Percentiles rank a stretch among this genome's conserved stretches.
phyloP scores from a whole-genome alignment of 2,329 filamentous ascomycete species.

The Verticillium tricorpus region DNA sequence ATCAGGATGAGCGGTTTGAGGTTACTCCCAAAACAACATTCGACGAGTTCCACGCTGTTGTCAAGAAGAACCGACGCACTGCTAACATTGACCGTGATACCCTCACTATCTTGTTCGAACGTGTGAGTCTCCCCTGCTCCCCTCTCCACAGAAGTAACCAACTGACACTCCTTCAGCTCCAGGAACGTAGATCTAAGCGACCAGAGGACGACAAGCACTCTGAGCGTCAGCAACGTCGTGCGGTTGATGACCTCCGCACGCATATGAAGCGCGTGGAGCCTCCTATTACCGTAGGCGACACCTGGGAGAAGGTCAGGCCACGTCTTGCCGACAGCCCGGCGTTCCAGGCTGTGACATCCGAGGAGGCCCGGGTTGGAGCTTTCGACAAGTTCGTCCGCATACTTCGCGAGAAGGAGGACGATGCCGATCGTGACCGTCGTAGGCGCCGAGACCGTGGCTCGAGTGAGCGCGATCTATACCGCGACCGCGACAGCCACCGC shows the following conservation, averaged over 20 bases:
- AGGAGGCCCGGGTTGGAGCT: constrained; percentile 75
- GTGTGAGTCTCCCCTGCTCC: constrained; percentile 42
- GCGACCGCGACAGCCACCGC: constrained; percentile 23
- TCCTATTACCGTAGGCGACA: constrained; percentile 70
- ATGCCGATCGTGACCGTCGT: constrained; percentile 62
- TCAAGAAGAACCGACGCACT: constrained; percentile 84
- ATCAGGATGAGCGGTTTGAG: constrained; percentile 84
- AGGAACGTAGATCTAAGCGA: constrained; percentile 79
- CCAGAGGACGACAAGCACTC: constrained; percentile 80
- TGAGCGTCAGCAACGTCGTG: constrained; percentile 81
- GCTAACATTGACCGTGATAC: constrained; percentile 79
- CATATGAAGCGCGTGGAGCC: constrained; percentile 88
- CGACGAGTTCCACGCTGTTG: constrained; percentile 78
- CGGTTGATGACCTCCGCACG: constrained; percentile 78
- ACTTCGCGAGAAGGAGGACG: constrained; percentile 86
- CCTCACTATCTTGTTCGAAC: constrained; percentile 77
- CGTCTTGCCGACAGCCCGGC: constrained; percentile 79
- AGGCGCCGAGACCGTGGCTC: constrained; percentile 54
- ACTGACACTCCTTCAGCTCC: constrained; percentile 48
- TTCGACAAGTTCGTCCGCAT: constrained; percentile 92
- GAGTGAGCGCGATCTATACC: constrained; percentile 47
- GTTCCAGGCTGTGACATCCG: constrained; percentile 75
- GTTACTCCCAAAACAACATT: constrained; percentile 81
- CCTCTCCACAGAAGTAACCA: background rate
- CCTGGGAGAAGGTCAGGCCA: constrained; percentile 81